Base-by-base conservation (phyloP, 768 basidiomycete genomes). In the Lanmaoa rubissima region DNA sequence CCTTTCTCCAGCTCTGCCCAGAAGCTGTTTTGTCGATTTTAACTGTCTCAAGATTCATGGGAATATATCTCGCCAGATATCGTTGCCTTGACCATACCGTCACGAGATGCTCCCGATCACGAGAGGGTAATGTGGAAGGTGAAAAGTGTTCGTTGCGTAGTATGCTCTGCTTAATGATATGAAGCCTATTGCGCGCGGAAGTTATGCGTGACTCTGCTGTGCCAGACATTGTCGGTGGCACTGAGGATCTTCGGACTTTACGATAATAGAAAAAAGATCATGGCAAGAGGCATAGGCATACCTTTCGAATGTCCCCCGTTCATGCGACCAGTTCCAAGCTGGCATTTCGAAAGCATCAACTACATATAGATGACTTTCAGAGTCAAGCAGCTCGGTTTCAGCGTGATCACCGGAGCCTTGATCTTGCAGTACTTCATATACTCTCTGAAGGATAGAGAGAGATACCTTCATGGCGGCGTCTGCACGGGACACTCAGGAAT, bases 321-420 rank as follows among this genome's bases (percentile, higher is more conserved):
- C 91, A 32, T 79, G 75, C 16, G 94, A 93, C 86, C 92, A 99
- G 64, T 88, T 82, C 87, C 94, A 94, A 13, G 86, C 75, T 1
- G 97, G 97, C 94, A 98, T 98, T 50, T 96, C 94, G 65, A 94
- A 96, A 11, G 96, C 88, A 69, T 96, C 85, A 32, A 98, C 77
- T 61, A 98, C 77, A 64, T 85, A 84, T 31, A 98, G 73, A 68
- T 97, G 90, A 41, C 80, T 85, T 34, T 92, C 87, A 7, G 90
- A 86, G 61, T 94, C 92, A 26, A 94, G 77, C 9, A 81, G 69
- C 43, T 90, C 87, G 40, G 82, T 82, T 61, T 85, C 83, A 38
- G 74, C 67, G 38, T 72, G 73, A 41, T 64, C 65, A 9, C 77
- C 70, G 31, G 75, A 71, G 16, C 82, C 85, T 65, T 86, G 82